phyloP scores from a whole-genome alignment of 148 eudicot species.

The Amaranthus palmeri region DNA sequence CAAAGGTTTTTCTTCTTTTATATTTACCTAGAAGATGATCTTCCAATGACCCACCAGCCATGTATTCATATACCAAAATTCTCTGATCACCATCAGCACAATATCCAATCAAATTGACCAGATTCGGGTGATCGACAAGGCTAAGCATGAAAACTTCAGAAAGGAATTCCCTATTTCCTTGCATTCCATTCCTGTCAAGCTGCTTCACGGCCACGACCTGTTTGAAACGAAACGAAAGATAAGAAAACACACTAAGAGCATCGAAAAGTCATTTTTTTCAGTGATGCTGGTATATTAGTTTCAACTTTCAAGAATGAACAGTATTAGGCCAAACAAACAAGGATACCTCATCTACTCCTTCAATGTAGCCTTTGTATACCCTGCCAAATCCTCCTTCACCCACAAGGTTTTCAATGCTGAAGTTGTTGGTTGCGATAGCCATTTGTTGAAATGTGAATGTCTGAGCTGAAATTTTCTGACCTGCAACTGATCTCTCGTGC shows the following conservation, averaged over 20 bases:
- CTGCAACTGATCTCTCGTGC: slow-evolving; percentile 32
- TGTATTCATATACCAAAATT: slow-evolving; percentile 79
- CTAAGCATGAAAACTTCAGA: slow-evolving; percentile 74
- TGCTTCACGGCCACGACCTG: slow-evolving; percentile 90
- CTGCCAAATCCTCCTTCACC: slow-evolving; percentile 96
- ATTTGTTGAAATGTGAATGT: slow-evolving; percentile 77
- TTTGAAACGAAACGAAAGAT: slow-evolving; percentile 7
- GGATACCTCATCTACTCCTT: slow-evolving; percentile 45
- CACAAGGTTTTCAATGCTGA: slow-evolving; percentile 56
- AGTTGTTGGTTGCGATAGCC: slow-evolving; percentile 73
- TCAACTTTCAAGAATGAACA: no score
- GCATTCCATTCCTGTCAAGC: slow-evolving; percentile 70
- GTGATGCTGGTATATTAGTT: no score
- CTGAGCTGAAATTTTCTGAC: slow-evolving; percentile 45
- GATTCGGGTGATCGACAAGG: slow-evolving; percentile 66
- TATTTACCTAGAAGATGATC: slow-evolving; percentile 74
- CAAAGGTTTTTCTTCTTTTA: not conserved
- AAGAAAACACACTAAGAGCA: not conserved
- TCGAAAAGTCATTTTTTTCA: no score
- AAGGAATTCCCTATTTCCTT: slow-evolving; percentile 78
- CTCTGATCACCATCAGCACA: slow-evolving; percentile 95
- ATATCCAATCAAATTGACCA: slow-evolving; percentile 77
- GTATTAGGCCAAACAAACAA: no score
- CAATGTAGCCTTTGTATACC: slow-evolving; percentile 73
- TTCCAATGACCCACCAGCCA: slow-evolving; percentile 77